A percentile compares a stretch with the other conserved stretches of the same genome.
Evolutionary conservation across 768 basidiomycete genomes (phyloP).

Genomic region (Tricholoma bakamatsutake): DNA sequence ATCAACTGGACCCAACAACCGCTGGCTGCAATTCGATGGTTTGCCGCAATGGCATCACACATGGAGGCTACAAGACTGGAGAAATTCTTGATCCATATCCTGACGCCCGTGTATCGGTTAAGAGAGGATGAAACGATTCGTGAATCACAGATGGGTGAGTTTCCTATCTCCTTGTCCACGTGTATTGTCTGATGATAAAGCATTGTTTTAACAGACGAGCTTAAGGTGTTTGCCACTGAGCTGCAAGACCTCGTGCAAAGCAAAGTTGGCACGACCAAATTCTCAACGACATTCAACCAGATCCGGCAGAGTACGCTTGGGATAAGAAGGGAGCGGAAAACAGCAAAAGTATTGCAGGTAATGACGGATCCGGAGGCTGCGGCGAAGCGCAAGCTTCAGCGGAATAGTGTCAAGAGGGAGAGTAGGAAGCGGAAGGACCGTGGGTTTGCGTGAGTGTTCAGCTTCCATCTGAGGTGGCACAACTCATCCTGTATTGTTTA

Average conservation of each 20-base stretch:
- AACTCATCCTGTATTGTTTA: neutral
- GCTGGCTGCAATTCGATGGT: conserved; percentile 79
- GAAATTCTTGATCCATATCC: conserved; percentile 73
- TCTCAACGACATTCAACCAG: conserved; percentile 71
- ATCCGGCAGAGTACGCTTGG: conserved; percentile 68
- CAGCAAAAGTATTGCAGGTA: conserved; percentile 50
- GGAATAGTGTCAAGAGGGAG: conserved; percentile 76
- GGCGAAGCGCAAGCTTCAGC: conserved; percentile 66
- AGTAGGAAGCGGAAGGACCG: conserved; percentile 74
- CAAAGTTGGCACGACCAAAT: conserved; percentile 85
- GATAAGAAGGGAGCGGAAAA: conserved; percentile 68
- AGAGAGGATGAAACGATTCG: conserved; percentile 81
- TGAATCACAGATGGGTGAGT: conserved; percentile 73
- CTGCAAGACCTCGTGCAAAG: conserved; percentile 81
- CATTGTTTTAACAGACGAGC: conserved; percentile 50
- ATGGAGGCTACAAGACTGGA: conserved; percentile 58
- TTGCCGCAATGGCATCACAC: conserved; percentile 81
- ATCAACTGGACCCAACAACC: conserved; percentile 82
- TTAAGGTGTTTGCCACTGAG: conserved; percentile 76
- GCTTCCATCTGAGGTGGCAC: neutral
- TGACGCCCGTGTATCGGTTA: conserved; percentile 83
- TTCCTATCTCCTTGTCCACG: neutral
- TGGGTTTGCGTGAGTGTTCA: conserved; percentile 49
- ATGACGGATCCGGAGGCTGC: conserved; percentile 71
- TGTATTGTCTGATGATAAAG: neutral